phyloP scores from a whole-genome alignment of 2,329 filamentous ascomycete species.

The Colletotrichum sp. region DNA sequence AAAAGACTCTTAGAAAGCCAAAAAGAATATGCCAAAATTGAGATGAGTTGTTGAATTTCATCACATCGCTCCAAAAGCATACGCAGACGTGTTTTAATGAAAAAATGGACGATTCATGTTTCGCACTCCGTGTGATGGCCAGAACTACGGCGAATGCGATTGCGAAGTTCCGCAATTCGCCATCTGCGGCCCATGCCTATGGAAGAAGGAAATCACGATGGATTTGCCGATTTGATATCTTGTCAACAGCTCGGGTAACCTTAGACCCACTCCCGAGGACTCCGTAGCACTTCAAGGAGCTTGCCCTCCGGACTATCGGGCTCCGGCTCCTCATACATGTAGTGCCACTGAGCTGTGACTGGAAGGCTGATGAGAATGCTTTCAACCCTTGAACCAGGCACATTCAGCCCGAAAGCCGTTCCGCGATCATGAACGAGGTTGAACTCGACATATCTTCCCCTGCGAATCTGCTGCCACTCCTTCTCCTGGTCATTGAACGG shows the following conservation, averaged over 20 bases:
- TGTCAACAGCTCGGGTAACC: neutral
- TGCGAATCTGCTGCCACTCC: constrained; percentile 92
- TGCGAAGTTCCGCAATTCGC: neutral
- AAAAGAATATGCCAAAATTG: no score
- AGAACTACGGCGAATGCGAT: neutral
- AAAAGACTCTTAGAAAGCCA: neutral
- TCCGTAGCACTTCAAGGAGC: constrained; percentile 72
- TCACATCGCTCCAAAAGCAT: fast-evolving
- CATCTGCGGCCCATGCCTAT: neutral
- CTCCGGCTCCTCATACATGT: constrained; percentile 83
- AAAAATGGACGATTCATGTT: fast-evolving
- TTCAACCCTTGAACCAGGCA: constrained; percentile 88
- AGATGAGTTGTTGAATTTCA: no score
- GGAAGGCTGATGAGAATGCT: constrained; percentile 98
- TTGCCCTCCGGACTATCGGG: constrained; percentile 78
- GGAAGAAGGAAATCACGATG: neutral
- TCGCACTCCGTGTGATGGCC: neutral
- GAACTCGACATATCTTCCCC: constrained; percentile 96
- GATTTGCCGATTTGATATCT: no score
- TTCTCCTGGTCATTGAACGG: constrained; percentile 84
- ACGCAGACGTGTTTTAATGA: fast-evolving
- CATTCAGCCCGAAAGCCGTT: constrained; percentile 91
- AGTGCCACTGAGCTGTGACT: constrained; percentile 89
- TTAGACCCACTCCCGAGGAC: constrained; percentile 70
- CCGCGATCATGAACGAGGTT: constrained; percentile 96